Evolutionary conservation across 768 basidiomycete genomes (phyloP), one percentile per base, ranked within the genome.

Genomic region (Cystoderma amianthinum): DNA sequence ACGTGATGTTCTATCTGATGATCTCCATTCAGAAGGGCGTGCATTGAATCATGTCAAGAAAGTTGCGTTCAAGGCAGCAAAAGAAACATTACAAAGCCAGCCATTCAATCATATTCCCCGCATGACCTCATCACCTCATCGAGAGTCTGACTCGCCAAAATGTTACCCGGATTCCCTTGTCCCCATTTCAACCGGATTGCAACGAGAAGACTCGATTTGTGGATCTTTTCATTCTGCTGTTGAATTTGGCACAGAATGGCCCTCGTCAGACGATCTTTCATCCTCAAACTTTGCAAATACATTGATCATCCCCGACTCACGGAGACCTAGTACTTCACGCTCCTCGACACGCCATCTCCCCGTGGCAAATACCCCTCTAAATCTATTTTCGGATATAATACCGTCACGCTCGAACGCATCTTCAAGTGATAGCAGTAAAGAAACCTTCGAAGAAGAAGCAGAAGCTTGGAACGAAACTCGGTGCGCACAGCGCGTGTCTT

Each of bases 391-490:
- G 7, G 25, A 28, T 28, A 28, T n/a, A 28, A 28, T 7, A n/a
- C 25, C 25, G n/a, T 28, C 25, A 28, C 7, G n/a, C 7, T 28
- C 25, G n/a, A 28, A n/a, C n/a, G 25, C 25, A 28, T 28, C 25
- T 28, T 28, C n/a, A n/a, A n/a, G 25, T n/a, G 25, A 62, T 47
- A 68, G n/a, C 67, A 17, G 67, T 64, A 21, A 58, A 57, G 13
- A 78, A 81, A 52, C 63, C 54, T 16, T 56, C 57, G 71, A 74
- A 34, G 86, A 90, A 57, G 71, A 82, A 58, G 88, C 90, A n/a
- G 89, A 91, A 57, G 82, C 84, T 39, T 93, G 90, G 90, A 69
- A 87, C 60, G 80, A 80, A 57, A 93, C 90, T 1, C 80, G 82
- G 36, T 84, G 82, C 24, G 88, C 86, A 11, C 85, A 88, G 50